These are phyloP conservation scores for Ceriops zippeliana DNA, from an alignment of 345 rosid genomes.

Conservation along the genomic window DNA sequence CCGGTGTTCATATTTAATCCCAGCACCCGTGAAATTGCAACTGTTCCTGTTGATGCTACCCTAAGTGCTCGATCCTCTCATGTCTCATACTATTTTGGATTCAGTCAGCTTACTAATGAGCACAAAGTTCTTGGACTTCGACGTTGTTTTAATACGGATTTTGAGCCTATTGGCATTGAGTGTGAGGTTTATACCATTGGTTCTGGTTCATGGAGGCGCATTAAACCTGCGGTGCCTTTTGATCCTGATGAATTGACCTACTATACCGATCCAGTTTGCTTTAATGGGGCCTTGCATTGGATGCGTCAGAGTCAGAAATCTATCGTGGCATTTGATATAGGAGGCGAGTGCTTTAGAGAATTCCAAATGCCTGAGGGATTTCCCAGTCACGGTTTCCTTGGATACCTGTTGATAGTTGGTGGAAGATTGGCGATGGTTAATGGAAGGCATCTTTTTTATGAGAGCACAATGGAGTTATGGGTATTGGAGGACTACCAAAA, in stretches of 20 bases:
- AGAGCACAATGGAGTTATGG: not conserved
- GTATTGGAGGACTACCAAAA: not conserved
- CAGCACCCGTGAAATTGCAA: not conserved
- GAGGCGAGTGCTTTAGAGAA: constrained; percentile 4
- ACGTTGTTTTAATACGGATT: not conserved
- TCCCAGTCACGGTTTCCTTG: not conserved
- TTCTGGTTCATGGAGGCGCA: constrained; percentile 3
- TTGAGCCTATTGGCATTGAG: not conserved
- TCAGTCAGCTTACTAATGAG: not conserved
- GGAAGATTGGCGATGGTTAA: not conserved
- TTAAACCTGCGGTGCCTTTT: not conserved
- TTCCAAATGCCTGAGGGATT: not conserved
- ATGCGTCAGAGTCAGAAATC: not conserved
- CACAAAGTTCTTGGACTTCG: not conserved
- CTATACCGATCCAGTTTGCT: constrained; percentile 1
- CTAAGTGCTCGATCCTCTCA: not conserved
- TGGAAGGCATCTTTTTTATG: not conserved
- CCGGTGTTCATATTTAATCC: constrained; percentile 2
- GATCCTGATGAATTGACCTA: not conserved
- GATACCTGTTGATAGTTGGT: not conserved
- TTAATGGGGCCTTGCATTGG: constrained; percentile 3
- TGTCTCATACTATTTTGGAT: not conserved
- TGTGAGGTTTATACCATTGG: not conserved
- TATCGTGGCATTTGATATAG: constrained; percentile 1
- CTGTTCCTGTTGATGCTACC: constrained; percentile 1